Evolutionary conservation across 2,329 filamentous ascomycete genomes (phyloP), one percentile per base, ranked within the genome.

Genomic region (Penicillium crustosum): DNA sequence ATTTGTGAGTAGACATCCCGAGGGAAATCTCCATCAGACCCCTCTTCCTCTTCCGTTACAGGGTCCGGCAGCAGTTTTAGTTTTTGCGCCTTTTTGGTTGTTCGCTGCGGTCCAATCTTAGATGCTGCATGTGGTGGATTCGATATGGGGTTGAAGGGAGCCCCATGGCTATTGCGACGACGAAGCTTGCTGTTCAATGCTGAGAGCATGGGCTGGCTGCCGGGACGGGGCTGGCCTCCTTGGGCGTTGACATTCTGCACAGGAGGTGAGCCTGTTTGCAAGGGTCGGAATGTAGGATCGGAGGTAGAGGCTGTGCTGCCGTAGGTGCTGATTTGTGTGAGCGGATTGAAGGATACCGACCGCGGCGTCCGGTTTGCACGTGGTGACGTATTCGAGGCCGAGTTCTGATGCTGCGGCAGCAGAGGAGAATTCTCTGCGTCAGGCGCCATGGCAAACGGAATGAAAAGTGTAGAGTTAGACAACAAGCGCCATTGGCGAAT

Each of bases 1-100:
- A 97, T 97, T 74, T 99, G 94, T 27, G 93, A 93, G 78, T 99
- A 99, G 33, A 99, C 94, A 73, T 99, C 94, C 63, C 93, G 83
- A 10, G 93, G 92, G 69, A 91, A 94, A 75, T 97, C 93, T 69
- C 96, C 93, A 61, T 97, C 93, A 63, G 81, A 66, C 19, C 82
- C 86, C 43, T 93, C 90, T 25, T 91, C 90, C 36, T 93, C 91
- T 27, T 90, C 89, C 44, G 91, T 83, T 58, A 95, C 90, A 0
- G 93, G 92, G 70, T 94, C 94, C 0, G 94, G 94, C 17, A 99
- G 80, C n/a, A 99, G 83, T 78, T 99, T 99, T 60, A 99, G 83
- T 79, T 99, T 99, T 79, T 97, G 92, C 2, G 91, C 91, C 63
- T 90, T 97, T 76, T 96, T 95, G 25, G 93, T 96, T 56, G 92